Evolutionary conservation across 2,329 filamentous ascomycete genomes (phyloP).

Genomic region (Talaromyces sp.): DNA sequence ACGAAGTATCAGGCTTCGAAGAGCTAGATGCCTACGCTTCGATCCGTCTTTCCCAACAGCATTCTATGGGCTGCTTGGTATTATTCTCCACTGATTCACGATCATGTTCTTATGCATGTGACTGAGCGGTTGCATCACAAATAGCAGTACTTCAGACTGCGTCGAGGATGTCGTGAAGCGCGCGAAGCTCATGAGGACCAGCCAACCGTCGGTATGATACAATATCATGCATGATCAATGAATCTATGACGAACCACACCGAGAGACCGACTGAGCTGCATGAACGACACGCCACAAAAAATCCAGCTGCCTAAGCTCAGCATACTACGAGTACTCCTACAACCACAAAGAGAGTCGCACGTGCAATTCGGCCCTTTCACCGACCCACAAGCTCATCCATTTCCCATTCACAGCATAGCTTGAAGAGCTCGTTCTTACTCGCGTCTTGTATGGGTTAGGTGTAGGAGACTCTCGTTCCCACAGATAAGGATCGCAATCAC

Average conservation of each 20-base stretch:
- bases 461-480: not conserved
- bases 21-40: not conserved
- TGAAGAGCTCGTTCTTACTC: not conserved
- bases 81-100: too few relatives aligned
- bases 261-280: not conserved
- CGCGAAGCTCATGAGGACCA: not conserved
- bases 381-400: not conserved
- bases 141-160: not conserved
- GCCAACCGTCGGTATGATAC: not conserved
- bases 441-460: not conserved
- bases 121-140: not conserved
- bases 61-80: not conserved
- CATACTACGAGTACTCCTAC: not conserved
- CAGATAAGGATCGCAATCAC: slow-evolving; percentile 3
- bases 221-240: not conserved
- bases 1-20: slow-evolving; percentile 38
- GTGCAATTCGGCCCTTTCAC: not conserved
- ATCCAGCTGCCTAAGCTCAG: not conserved
- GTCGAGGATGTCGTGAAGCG: not conserved
- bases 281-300: not conserved
- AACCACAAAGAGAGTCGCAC: not conserved
- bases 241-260: not conserved
- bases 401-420: too few relatives aligned
- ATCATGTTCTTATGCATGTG: not conserved
- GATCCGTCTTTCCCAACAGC: not conserved